Percentiles rank a stretch among this genome's conserved stretches.
These are phyloP conservation scores for Candida glucosophila DNA, from an alignment of 1,139 yeast species.

Conservation along the genomic window DNA sequence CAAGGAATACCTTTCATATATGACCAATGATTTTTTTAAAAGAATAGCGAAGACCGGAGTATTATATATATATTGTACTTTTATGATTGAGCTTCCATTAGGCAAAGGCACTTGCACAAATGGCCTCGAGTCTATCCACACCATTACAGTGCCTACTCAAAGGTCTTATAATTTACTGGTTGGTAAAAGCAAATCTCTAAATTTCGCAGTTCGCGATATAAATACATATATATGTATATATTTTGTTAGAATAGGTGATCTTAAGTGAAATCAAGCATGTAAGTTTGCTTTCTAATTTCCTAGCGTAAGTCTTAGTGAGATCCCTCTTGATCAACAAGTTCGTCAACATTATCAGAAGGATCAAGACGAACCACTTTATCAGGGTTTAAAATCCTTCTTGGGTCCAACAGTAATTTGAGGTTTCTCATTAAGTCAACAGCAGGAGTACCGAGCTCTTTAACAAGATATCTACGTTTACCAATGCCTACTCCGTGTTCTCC, in stretches of 20 bases:
- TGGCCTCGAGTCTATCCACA: slow-evolving; percentile 31
- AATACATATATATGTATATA: too few species aligned
- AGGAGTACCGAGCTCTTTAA: slow-evolving; percentile 25
- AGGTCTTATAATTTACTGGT: too few species aligned
- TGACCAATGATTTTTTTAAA: slow-evolving; percentile 18
- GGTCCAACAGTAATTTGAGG: slow-evolving; percentile 31
- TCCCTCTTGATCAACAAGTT: too few species aligned
- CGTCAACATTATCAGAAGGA: slow-evolving; percentile 27
- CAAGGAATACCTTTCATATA: slow-evolving; percentile 23
- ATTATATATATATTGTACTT: slow-evolving; percentile 21
- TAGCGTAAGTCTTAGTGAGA: too few species aligned
- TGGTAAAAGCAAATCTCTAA: too few species aligned
- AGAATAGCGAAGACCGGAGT: slow-evolving; percentile 26
- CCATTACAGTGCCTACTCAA: too few species aligned
- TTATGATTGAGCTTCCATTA: slow-evolving; percentile 14
- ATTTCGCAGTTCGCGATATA: too few species aligned
- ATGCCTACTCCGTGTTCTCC: slow-evolving; percentile 45
- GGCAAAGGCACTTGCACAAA: slow-evolving; percentile 21
- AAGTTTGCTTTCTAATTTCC: too few species aligned
- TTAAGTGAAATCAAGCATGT: too few species aligned
- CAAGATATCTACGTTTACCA: slow-evolving; percentile 33
- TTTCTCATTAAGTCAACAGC: slow-evolving; percentile 38
- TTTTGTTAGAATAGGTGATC: too few species aligned
- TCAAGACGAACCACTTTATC: slow-evolving; percentile 35
- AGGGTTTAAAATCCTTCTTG: slow-evolving; percentile 33